These are phyloP conservation scores for Nannochloris sp. DNA, from an alignment of 139 green algal genomes.

Conservation along the genomic window DNA sequence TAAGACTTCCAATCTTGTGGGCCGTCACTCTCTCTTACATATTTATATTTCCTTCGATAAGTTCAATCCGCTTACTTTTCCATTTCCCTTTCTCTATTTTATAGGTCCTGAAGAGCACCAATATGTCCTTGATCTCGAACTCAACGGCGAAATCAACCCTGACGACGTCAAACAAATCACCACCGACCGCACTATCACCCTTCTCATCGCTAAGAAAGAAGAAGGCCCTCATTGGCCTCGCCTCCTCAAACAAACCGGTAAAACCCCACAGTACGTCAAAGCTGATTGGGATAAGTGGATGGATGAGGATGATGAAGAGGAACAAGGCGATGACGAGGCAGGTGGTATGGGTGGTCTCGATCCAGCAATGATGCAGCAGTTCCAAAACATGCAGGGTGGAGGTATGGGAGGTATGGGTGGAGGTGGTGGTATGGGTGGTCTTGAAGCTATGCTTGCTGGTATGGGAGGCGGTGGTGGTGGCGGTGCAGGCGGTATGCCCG, in stretches of 20 bases:
- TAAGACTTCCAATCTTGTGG: background rate
- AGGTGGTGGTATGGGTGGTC: slow-evolving; percentile 16
- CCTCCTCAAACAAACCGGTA: slow-evolving; percentile 47
- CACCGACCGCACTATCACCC: slow-evolving; percentile 45
- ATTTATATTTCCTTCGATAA: background rate
- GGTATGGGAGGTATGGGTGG: slow-evolving; percentile 7
- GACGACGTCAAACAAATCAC: slow-evolving; percentile 51
- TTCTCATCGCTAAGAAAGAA: slow-evolving; percentile 62
- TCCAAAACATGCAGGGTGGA: slow-evolving; percentile 29
- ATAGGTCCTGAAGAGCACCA: slow-evolving; percentile 34
- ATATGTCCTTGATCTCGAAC: slow-evolving; percentile 56
- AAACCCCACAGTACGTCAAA: slow-evolving; percentile 41
- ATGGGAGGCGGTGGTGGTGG: slow-evolving; percentile 4
- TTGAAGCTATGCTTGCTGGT: background rate
- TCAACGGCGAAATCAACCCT: slow-evolving; percentile 46
- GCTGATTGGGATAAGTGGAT: slow-evolving; percentile 57
- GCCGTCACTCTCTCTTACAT: background rate
- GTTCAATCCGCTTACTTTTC: background rate
- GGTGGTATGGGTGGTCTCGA: slow-evolving; percentile 28
- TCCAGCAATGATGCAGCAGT: slow-evolving; percentile 4
- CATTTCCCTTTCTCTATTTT: background rate
- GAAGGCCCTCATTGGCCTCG: slow-evolving; percentile 49
- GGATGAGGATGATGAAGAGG: slow-evolving; percentile 60
- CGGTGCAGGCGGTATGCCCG: slow-evolving; percentile 19
- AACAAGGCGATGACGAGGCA: slow-evolving; percentile 14